A percentile compares a stretch with the other conserved stretches of the same genome.
These are phyloP conservation scores for Rhizophora mangle DNA, from an alignment of 345 rosid species.

Conservation along the genomic window DNA sequence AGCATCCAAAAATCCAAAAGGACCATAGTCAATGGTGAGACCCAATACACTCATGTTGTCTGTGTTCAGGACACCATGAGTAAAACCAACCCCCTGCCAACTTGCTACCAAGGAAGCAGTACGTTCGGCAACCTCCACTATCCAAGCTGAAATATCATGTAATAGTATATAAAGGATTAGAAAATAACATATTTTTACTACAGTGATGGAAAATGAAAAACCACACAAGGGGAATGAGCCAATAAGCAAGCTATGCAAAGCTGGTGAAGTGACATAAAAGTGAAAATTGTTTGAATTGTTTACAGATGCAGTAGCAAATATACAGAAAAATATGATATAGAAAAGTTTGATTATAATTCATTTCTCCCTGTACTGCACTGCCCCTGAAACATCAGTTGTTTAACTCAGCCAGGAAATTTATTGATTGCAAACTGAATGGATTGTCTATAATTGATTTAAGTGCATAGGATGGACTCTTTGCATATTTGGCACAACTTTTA, in stretches of 20 bases:
- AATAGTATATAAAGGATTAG: constrained; percentile 9
- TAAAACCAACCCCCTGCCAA: constrained; percentile 99
- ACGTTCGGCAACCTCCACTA: constrained; percentile 85
- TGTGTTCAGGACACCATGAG: constrained; percentile 96
- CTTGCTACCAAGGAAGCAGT: constrained; percentile 79
- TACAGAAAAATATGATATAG: not conserved
- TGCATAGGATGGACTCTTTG: too few species aligned
- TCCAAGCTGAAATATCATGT: constrained; percentile 63
- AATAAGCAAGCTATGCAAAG: too few species aligned
- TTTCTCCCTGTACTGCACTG: not conserved
- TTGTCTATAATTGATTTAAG: too few species aligned
- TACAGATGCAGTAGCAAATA: too few species aligned
- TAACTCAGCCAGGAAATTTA: not conserved
- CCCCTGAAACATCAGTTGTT: not conserved
- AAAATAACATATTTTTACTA: not conserved
- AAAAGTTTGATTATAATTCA: not conserved
- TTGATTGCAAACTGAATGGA: too few species aligned
- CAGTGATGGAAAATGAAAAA: not conserved
- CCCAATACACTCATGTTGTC: constrained; percentile 98
- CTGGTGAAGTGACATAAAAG: too few species aligned
- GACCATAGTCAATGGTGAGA: constrained; percentile 94
- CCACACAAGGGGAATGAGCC: not conserved
- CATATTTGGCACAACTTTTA: not conserved
- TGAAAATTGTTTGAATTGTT: too few species aligned
- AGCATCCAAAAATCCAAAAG: constrained; percentile 96